A percentile compares a stretch with the other conserved stretches of the same genome.
phyloP scores from a whole-genome alignment of 2,329 filamentous ascomycete species.

The Talaromyces pinophilus region DNA sequence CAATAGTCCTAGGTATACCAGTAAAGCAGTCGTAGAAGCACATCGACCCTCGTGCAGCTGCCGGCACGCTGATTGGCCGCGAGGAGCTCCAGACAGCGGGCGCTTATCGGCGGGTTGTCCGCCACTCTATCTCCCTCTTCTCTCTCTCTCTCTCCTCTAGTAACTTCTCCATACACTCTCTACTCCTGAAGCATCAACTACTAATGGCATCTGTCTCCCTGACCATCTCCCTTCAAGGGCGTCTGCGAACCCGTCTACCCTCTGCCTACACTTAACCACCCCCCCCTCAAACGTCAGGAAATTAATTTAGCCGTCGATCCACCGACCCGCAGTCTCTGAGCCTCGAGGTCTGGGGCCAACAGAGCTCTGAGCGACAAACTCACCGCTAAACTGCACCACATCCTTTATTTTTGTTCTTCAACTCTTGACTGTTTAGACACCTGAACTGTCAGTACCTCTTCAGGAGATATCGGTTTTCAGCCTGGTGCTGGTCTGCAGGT shows the following conservation, averaged over 20 bases:
- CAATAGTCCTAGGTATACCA: background rate
- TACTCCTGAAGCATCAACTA: background rate
- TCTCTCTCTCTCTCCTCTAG: background rate
- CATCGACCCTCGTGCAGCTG: conserved; percentile 12
- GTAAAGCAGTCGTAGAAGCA: conserved; percentile 1
- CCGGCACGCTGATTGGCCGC: conserved; percentile 5
- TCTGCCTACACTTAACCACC: background rate
- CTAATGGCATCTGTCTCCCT: conserved; percentile 5
- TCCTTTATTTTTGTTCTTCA: background rate
- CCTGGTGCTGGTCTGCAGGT: conserved; percentile 6
- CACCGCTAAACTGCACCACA: conserved; percentile 19
- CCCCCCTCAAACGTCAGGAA: background rate
- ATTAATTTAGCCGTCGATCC: conserved; percentile 1
- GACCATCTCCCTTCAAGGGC: conserved; percentile 10
- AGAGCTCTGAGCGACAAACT: conserved; percentile 15
- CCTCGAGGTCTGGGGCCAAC: background rate
- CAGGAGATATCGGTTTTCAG: background rate
- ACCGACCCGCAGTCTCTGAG: background rate
- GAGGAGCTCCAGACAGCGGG: background rate
- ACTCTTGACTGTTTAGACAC: background rate
- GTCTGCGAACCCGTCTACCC: background rate
- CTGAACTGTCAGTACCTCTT: background rate
- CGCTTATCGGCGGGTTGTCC: conserved; percentile 17
- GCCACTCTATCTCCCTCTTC: background rate
- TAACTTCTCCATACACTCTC: background rate